Base-by-base conservation (phyloP, 768 basidiomycete genomes). In the Floccularia luteovirens region DNA sequence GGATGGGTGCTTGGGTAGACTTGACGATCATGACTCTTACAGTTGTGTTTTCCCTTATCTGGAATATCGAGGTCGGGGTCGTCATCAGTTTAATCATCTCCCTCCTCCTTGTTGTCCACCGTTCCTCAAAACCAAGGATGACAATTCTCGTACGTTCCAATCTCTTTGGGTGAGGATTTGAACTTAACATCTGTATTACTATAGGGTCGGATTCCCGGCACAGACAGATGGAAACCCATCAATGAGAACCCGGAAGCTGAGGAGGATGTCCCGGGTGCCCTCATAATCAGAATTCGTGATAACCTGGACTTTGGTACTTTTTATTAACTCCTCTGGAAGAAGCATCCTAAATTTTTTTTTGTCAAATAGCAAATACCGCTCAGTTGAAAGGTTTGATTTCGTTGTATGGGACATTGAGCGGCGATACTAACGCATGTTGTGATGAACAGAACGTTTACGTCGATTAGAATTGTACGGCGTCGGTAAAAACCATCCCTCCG, bases 1-100 rank as follows among this genome's bases (percentile, higher is more conserved):
- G 86, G 51, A 90, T 96, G 75, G 55, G 75, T n/a, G 88, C 94
- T n/a, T 93, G 90, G 88, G 77, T 79, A 25, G 94, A 98, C 56
- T 67, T 94, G 35, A 63, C 75, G 4, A 75, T 98, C 52, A 91
- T 97, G 85, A 63, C 67, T 16, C 71, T 92, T 38, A 97, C 96
- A 0, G 96, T 98, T 60, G 51, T 82, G 46, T 75, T 89, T 39
- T 91, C 90, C 2, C 79, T 96, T 41, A 59, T 96, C 17, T 92
- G 90, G 79, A 81, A 84, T 48, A 80, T 98, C 41, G 92, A 98
- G 67, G 80, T 90, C 40, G 94, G 94, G 11, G 80, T 98, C 31
- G 77, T 86, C n/a, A 80, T 88, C 48, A 88, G 88, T 47, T 66
- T 97, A 46, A 78, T 91, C 30, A 77, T 92, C 42, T 91, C 91